A percentile compares a stretch with the other conserved stretches of the same genome.
phyloP scores from a whole-genome alignment of 306 rosid genomes.

The Corylus avellana region DNA sequence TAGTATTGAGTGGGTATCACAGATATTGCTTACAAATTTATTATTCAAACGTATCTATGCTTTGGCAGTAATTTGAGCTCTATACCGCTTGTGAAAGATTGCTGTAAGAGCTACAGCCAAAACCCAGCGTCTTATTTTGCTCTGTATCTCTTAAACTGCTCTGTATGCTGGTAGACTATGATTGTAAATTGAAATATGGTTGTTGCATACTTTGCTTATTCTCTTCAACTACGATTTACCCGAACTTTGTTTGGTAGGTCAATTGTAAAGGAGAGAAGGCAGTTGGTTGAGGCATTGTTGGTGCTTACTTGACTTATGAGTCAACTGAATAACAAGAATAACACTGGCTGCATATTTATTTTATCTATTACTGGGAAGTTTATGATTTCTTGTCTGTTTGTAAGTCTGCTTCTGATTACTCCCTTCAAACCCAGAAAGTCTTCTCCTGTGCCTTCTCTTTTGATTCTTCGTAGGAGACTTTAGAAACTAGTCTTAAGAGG shows the following conservation, averaged over 20 bases:
- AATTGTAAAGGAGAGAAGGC: not conserved
- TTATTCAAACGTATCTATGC: conserved; percentile 84
- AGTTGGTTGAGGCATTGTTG: not conserved
- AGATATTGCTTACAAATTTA: conserved; percentile 52
- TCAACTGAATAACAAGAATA: not conserved
- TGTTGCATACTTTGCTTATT: not conserved
- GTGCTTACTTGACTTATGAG: not conserved
- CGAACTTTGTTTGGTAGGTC: not conserved
- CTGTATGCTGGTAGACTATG: not conserved
- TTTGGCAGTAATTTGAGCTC: conserved; percentile 55
- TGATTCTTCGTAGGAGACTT: too few relatives aligned
- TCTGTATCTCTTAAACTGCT: not conserved
- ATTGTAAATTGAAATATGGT: not conserved
- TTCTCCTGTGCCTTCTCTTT: too few relatives aligned
- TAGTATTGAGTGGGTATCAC: not conserved
- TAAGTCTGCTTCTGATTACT: too few relatives aligned
- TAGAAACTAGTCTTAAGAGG: too few relatives aligned
- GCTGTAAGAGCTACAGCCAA: conserved; percentile 34
- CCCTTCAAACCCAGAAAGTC: too few relatives aligned
- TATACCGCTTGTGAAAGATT: conserved; percentile 32
- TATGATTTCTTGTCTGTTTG: not conserved
- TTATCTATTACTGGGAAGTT: not conserved
- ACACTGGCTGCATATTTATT: not conserved
- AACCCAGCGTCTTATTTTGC: conserved; percentile 28
- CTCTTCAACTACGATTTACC: not conserved